Evolutionary conservation across 139 green algal genomes (phyloP).

Genomic region (Coelastrella sp.): DNA sequence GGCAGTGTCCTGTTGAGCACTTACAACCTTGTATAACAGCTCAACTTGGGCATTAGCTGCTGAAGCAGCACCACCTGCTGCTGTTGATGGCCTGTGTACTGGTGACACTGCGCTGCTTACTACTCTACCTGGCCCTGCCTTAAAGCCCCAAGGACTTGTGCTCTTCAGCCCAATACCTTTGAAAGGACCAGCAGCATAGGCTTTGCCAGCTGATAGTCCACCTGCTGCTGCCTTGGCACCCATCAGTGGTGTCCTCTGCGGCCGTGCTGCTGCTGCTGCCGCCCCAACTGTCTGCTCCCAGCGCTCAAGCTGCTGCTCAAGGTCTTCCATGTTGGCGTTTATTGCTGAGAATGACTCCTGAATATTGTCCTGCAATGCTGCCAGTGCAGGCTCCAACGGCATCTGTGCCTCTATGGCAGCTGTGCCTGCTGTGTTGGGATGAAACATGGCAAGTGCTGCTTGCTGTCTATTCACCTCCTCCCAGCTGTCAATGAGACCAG

Average conservation of each 20-base stretch:
- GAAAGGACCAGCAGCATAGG: background rate
- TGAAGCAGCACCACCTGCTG: background rate
- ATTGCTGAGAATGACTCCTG: constrained; percentile 23
- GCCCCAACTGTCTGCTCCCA: constrained; percentile 23
- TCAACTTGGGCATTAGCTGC: constrained; percentile 23
- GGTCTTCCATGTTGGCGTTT: constrained; percentile 35
- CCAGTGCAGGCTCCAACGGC: constrained; percentile 40
- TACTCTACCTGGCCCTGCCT: background rate
- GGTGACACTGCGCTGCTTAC: background rate
- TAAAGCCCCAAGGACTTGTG: background rate
- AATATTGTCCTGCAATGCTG: constrained; percentile 19
- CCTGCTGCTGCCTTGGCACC: background rate
- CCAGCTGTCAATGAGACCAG: constrained; percentile 35
- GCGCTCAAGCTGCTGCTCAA: constrained; percentile 44
- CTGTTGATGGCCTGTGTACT: background rate
- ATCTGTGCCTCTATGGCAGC: constrained; percentile 19
- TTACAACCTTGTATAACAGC: constrained; percentile 43
- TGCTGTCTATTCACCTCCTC: constrained; percentile 39
- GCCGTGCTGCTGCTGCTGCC: constrained; percentile 14
- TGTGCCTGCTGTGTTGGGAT: background rate
- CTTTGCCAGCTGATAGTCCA: background rate
- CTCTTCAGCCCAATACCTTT: constrained; percentile 11
- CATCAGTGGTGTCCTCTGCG: background rate
- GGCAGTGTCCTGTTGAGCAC: constrained; percentile 37
- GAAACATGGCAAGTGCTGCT: constrained; percentile 42